Evolutionary conservation across 352 stramenopile genomes (phyloP), one percentile per base, ranked within the genome.

Genomic region (Phytophthora tubulina): DNA sequence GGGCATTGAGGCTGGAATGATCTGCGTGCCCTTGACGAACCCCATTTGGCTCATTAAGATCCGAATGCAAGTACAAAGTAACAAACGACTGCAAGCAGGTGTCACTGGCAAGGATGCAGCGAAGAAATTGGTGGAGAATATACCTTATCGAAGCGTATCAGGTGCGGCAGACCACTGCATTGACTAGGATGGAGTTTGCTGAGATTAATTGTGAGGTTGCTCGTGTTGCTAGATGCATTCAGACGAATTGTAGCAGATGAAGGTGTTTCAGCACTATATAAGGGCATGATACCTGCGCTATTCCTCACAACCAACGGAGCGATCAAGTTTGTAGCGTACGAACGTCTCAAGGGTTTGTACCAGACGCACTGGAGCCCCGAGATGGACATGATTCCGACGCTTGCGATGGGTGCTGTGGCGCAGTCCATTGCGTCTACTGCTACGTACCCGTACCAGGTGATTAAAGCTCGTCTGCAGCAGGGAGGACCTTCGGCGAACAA

Each of bases 31-130:
- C 5, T 73, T 99, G 30, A 99, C 97, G 32, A 99, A 99, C 86
- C 97, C 98, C 15, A 92, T 99, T 39, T 99, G 97, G 97, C 86
- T 99, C 35, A 93, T 99, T 66, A 99, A 99, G 79, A 98, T 98
- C 32, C 86, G 97, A 48, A 96, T 99, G 89, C 96, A 99, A 90
- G 88, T 95, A 27, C 86, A 95, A 59, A 90, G 71, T 48, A 86
- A 79, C 35, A 79, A 77, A 45, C 72, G 82, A 27, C 60, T 90
- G 39, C 71, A 89, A 65, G 76, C 84, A 30, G 65, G 50, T 13
- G 68, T 71, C 0, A 69, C 67, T 14, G 84, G 80, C 31, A 94
- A 93, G 54, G 84, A 93, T 49, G 75, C 76, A 10, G 74, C 81
- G 0, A 71, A 75, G 32, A 90, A 91, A 59, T 42, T 90, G 15